Percentiles rank a stretch among this genome's conserved stretches.
Evolutionary conservation across 257 asterid species (phyloP).

Genomic region (Nicotiana attenuata): DNA sequence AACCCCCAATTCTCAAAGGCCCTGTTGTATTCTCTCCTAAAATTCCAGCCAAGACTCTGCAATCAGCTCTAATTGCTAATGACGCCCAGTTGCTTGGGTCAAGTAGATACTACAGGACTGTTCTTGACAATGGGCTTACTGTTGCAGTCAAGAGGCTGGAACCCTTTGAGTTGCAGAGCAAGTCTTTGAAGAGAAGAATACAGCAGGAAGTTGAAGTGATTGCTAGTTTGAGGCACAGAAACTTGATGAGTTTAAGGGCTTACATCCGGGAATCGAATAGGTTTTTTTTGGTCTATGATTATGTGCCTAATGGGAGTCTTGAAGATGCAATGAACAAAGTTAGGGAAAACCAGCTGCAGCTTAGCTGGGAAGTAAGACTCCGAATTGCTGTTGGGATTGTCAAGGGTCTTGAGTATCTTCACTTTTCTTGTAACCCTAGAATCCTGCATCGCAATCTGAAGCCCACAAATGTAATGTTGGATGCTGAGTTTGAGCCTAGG

Average conservation of each 20-base stretch:
- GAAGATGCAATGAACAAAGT: conserved; percentile 66
- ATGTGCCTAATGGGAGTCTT: conserved; percentile 66
- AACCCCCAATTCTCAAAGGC: conserved; percentile 62
- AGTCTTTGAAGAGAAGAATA: conserved; percentile 43
- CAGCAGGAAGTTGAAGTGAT: conserved; percentile 60
- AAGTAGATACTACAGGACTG: conserved; percentile 60
- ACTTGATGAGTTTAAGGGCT: conserved; percentile 89
- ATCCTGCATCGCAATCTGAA: conserved; percentile 73
- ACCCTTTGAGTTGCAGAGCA: conserved; percentile 34
- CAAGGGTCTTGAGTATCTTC: conserved; percentile 76
- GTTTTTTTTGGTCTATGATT: conserved; percentile 61
- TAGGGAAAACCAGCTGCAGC: conserved; percentile 59
- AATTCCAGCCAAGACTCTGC: conserved; percentile 55
- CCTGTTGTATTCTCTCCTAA: conserved; percentile 73
- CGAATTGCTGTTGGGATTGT: conserved; percentile 77
- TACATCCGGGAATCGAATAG: conserved; percentile 54
- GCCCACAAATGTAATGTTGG: conserved; percentile 84
- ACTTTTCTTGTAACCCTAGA: conserved; percentile 57
- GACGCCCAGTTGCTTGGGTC: conserved; percentile 66
- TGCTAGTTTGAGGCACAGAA: conserved; percentile 67
- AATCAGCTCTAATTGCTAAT: conserved; percentile 52
- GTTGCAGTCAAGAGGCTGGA: conserved; percentile 77
- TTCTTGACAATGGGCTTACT: conserved; percentile 74
- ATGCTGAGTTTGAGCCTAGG: conserved; percentile 68
- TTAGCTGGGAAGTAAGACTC: conserved; percentile 76